phyloP scores from a whole-genome alignment of 257 asterid species.

The Solanum corneliomulleri region DNA sequence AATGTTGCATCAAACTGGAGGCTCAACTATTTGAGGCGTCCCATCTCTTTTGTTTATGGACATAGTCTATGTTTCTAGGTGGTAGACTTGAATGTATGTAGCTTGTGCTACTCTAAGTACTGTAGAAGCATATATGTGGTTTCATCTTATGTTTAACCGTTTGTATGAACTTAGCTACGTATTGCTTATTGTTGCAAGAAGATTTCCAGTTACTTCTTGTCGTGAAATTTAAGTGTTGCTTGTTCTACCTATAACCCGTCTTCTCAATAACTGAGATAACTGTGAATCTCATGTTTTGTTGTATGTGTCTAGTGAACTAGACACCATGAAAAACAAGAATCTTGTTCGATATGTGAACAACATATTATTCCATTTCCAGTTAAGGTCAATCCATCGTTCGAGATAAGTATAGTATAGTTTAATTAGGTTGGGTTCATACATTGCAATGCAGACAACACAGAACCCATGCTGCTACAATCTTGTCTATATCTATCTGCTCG shows the following conservation, averaged over 20 bases:
- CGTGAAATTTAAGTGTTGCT: background rate
- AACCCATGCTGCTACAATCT: background rate
- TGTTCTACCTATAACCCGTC: background rate
- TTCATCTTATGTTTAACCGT: background rate
- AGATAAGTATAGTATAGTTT: background rate
- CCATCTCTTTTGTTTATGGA: background rate
- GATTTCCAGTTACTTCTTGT: background rate
- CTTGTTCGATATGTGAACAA: background rate
- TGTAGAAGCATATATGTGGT: background rate
- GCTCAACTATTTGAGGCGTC: background rate
- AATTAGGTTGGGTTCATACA: background rate
- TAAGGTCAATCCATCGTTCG: background rate
- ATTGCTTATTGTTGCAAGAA: background rate
- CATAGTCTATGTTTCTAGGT: background rate
- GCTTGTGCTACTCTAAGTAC: background rate
- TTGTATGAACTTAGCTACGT: background rate
- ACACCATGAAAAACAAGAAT: background rate
- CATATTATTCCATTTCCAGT: background rate
- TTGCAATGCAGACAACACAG: background rate
- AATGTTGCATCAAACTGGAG: constrained; percentile 26
- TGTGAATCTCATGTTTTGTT: background rate
- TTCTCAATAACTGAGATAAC: background rate
- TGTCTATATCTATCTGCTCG: background rate
- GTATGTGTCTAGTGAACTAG: too few species aligned
- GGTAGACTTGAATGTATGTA: background rate